phyloP scores from a whole-genome alignment of 306 rosid genomes.

The Medicago lupulina region DNA sequence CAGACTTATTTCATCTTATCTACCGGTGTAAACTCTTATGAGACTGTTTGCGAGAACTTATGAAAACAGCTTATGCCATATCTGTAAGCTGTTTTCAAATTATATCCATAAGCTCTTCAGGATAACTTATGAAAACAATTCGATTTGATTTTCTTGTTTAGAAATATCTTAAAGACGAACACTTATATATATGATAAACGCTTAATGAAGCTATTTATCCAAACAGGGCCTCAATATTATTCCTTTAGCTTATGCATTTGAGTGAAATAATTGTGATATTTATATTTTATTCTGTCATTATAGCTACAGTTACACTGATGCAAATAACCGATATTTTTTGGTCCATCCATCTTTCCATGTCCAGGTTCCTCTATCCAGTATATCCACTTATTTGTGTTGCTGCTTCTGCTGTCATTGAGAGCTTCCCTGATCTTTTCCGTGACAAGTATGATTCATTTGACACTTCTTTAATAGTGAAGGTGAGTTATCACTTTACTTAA shows the following conservation, averaged over 20 bases:
- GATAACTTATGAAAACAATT: not conserved
- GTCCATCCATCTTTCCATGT: conserved; percentile 6
- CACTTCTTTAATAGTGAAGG: conserved; percentile 57
- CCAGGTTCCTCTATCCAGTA: conserved; percentile 96
- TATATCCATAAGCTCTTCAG: not conserved
- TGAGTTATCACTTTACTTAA: conserved; percentile 42
- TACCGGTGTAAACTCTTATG: not conserved
- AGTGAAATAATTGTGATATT: conserved; percentile 5
- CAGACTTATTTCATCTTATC: not conserved
- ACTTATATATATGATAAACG: not conserved
- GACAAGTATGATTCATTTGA: conserved; percentile 63
- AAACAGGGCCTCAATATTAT: not conserved
- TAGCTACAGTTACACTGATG: conserved; percentile 8
- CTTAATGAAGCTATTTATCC: not conserved
- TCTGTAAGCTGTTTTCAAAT: not conserved
- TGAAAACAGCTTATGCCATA: not conserved
- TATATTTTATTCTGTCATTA: not conserved
- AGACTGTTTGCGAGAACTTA: not conserved
- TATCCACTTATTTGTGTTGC: conserved; percentile 96
- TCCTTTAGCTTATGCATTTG: conserved; percentile 30
- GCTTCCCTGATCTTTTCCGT: conserved; percentile 86
- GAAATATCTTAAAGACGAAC: not conserved
- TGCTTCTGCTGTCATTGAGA: conserved; percentile 97
- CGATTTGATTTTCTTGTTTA: not conserved
- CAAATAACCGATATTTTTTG: not conserved